phyloP scores from a whole-genome alignment of 2,329 filamentous ascomycete genomes.

The Thermomyces lanuginosus region DNA sequence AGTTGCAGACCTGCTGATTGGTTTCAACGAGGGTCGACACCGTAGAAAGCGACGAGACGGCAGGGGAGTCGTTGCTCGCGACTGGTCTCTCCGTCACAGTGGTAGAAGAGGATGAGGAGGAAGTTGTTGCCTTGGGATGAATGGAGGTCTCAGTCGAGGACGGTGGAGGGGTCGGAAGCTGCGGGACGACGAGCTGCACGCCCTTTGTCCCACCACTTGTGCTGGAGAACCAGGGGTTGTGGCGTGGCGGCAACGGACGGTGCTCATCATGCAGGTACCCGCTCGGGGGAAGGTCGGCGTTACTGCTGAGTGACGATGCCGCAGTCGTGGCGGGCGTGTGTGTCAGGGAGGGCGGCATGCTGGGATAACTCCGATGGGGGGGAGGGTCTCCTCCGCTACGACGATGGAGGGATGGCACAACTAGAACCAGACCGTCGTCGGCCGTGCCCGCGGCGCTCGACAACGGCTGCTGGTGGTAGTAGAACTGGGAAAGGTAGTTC shows the following conservation, averaged over 20 bases:
- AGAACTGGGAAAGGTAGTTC: conserved; percentile 30
- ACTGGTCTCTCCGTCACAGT: no score
- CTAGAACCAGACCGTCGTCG: conserved; percentile 7
- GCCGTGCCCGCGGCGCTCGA: conserved; percentile 9
- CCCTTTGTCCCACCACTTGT: conserved; percentile 17
- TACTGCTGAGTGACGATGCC: conserved; percentile 24
- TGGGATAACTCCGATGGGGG: no score
- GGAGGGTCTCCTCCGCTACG: no score
- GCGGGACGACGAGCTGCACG: conserved; percentile 26
- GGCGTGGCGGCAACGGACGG: conserved; percentile 25
- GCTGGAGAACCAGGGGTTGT: conserved; percentile 23
- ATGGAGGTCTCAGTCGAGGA: no score
- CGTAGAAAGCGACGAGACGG: no score
- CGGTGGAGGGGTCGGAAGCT: conserved; percentile 10
- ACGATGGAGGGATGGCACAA: conserved; percentile 1
- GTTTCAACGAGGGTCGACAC: no score
- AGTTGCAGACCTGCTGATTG: no score
- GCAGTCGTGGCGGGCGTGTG: conserved; percentile 21
- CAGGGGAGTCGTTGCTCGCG: no score
- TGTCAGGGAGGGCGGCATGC: conserved; percentile 17
- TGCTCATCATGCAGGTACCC: conserved; percentile 5
- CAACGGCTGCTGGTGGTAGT: conserved; percentile 13
- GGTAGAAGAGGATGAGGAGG: no score
- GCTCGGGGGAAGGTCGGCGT: conserved; percentile 11
- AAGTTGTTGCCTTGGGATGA: no score